phyloP scores from a whole-genome alignment of 495 filamentous ascomycete species.

The Haplographium delicatum region DNA sequence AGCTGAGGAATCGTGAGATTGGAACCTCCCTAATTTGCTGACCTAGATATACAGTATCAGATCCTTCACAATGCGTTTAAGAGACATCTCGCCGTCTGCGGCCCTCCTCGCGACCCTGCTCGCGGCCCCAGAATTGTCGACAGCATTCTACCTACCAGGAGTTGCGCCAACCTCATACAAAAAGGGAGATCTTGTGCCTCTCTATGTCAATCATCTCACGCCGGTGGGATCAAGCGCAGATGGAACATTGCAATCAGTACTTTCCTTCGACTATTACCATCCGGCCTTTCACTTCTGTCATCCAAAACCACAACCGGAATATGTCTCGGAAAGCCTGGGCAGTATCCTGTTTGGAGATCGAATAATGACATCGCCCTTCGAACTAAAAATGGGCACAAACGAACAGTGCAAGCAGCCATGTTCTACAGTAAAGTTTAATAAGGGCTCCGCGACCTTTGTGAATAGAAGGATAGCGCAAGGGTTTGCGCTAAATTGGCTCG shows the following conservation, averaged over 20 bases:
- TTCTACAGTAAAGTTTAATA: conserved; percentile 55
- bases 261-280: conserved; percentile 95
- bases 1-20: background rate
- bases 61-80: conserved; percentile 38
- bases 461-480: conserved; percentile 74
- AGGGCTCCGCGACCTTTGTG: conserved; percentile 67
- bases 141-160: conserved; percentile 92
- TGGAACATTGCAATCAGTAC: conserved; percentile 77
- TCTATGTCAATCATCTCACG: conserved; percentile 89
- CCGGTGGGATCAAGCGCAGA: conserved; percentile 71
- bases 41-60: background rate
- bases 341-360: conserved; percentile 97
- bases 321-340: conserved; percentile 81
- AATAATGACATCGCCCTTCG: conserved; percentile 86
- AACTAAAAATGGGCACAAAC: conserved; percentile 77
- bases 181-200: conserved; percentile 67
- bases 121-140: conserved; percentile 46
- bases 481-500: conserved; percentile 90
- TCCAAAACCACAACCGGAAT: conserved; percentile 65
- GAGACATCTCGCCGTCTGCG: conserved; percentile 40
- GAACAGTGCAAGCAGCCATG: conserved; percentile 83
- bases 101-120: conserved; percentile 42
- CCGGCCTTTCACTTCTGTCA: conserved; percentile 79
- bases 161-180: conserved; percentile 93
- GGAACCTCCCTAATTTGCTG: background rate